Percentiles rank a stretch among this genome's conserved stretches.
These are phyloP conservation scores for Cladosporium austrohemisphaericum DNA, from an alignment of 2,329 filamentous ascomycete species.

Conservation along the genomic window DNA sequence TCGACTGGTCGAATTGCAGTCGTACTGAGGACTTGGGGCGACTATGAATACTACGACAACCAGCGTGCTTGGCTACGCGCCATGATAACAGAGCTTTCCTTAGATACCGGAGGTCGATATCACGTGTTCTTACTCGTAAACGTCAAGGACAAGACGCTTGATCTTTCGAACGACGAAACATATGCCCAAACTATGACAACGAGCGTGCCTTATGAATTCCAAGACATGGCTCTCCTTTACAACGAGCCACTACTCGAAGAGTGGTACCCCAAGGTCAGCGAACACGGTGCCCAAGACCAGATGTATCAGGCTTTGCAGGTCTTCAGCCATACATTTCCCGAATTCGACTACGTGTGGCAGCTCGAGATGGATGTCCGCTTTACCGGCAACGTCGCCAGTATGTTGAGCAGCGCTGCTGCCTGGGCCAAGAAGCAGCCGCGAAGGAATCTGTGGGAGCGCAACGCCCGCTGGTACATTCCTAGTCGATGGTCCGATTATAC, in stretches of 20 bases:
- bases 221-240: constrained; percentile 84
- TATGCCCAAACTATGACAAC: constrained; percentile 49
- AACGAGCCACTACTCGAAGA: constrained; percentile 81
- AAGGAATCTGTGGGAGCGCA: constrained; percentile 67
- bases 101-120: constrained; percentile 78
- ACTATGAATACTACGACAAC: constrained; percentile 70
- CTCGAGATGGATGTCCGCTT: constrained; percentile 82
- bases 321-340: constrained; percentile 43
- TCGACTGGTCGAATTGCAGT: constrained; percentile 18
- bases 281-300: constrained; percentile 66
- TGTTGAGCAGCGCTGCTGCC: constrained; percentile 40
- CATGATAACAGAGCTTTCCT: constrained; percentile 73
- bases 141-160: constrained; percentile 68
- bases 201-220: constrained; percentile 70
- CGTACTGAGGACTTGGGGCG: constrained; percentile 76
- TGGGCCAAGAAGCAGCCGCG: constrained; percentile 65
- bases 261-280: constrained; percentile 58
- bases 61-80: constrained; percentile 75
- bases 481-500: constrained; percentile 51
- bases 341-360: constrained; percentile 62
- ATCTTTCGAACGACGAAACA: constrained; percentile 67
- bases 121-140: constrained; percentile 79
- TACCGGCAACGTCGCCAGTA: constrained; percentile 60
- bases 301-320: constrained; percentile 65
- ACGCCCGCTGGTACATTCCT: constrained; percentile 67